phyloP scores from a whole-genome alignment of 345 rosid species.

The Balakata baccata region DNA sequence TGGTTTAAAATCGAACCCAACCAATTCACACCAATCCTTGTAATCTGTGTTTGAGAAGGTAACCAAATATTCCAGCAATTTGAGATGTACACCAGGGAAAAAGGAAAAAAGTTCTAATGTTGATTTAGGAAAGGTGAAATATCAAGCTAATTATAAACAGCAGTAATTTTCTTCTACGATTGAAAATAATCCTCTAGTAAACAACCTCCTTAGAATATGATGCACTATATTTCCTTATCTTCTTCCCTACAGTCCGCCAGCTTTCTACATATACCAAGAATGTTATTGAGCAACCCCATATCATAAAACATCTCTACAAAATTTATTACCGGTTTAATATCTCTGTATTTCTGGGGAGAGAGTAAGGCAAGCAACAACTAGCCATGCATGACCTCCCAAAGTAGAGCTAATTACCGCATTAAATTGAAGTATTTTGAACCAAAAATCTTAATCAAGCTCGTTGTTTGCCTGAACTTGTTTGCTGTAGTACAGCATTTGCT shows the following conservation, averaged over 20 bases:
- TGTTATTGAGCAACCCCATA: constrained; percentile 10
- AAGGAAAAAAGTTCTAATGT: background rate
- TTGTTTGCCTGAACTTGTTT: constrained; percentile 30
- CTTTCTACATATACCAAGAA: constrained; percentile 6
- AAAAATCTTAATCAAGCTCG: constrained; percentile 20
- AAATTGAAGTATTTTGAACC: background rate
- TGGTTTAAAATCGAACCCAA: too few species aligned
- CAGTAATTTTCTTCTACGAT: background rate
- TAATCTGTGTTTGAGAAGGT: too few species aligned
- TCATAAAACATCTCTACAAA: constrained; percentile 29
- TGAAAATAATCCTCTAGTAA: background rate
- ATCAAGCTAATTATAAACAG: background rate
- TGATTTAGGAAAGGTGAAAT: background rate
- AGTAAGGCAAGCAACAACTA: background rate
- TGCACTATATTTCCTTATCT: background rate
- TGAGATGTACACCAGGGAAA: background rate
- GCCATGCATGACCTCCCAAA: constrained; percentile 1
- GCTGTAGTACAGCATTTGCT: constrained; percentile 35
- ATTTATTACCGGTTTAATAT: constrained; percentile 19
- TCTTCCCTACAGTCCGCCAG: background rate
- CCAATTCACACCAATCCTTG: too few species aligned
- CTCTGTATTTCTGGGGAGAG: constrained; percentile 5
- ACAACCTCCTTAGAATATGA: background rate
- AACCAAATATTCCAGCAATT: background rate
- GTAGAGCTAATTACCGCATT: background rate